Percentiles rank a stretch among this genome's conserved stretches.
phyloP scores from a whole-genome alignment of 352 stramenopile species.

The Pythium aquatile region DNA sequence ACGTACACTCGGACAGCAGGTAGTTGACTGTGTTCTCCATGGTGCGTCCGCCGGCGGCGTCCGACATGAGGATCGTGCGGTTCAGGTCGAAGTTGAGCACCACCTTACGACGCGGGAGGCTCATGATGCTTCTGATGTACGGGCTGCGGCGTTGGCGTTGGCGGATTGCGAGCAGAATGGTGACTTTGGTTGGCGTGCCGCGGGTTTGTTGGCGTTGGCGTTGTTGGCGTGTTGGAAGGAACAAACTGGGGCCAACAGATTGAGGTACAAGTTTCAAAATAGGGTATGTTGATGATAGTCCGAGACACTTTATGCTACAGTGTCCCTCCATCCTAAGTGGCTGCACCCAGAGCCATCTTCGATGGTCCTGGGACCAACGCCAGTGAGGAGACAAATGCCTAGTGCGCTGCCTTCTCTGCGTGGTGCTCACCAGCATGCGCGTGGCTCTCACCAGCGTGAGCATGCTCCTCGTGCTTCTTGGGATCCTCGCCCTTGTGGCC shows the following conservation, averaged over 20 bases:
- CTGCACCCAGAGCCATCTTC: not conserved
- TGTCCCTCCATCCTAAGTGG: not conserved
- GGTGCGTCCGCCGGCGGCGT: conserved; percentile 80
- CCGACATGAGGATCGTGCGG: conserved; percentile 88
- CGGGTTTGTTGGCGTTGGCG: not conserved
- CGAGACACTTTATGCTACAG: conserved; percentile 18
- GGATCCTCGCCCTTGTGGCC: conserved; percentile 7
- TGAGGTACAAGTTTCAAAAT: conserved; percentile 8
- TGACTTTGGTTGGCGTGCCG: not conserved
- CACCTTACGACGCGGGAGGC: conserved; percentile 34
- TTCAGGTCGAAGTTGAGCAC: conserved; percentile 90
- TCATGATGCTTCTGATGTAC: conserved; percentile 6
- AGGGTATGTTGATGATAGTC: conserved; percentile 10
- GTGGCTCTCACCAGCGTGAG: conserved; percentile 9
- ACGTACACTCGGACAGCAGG: conserved; percentile 79
- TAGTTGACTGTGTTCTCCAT: conserved; percentile 90
- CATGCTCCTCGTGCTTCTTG: conserved; percentile 14
- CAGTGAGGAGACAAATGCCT: not conserved
- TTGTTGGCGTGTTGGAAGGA: not conserved
- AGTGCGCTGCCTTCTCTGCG: conserved; percentile 26
- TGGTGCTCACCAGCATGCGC: conserved; percentile 23
- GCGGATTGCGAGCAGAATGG: conserved; percentile 7
- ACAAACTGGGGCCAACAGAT: not conserved
- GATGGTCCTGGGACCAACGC: not conserved
- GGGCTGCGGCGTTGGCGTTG: conserved; percentile 1